Evolutionary conservation across 768 basidiomycete species (phyloP), one percentile per base, ranked within the genome.

Genomic region (Fistulinella prunicolor): DNA sequence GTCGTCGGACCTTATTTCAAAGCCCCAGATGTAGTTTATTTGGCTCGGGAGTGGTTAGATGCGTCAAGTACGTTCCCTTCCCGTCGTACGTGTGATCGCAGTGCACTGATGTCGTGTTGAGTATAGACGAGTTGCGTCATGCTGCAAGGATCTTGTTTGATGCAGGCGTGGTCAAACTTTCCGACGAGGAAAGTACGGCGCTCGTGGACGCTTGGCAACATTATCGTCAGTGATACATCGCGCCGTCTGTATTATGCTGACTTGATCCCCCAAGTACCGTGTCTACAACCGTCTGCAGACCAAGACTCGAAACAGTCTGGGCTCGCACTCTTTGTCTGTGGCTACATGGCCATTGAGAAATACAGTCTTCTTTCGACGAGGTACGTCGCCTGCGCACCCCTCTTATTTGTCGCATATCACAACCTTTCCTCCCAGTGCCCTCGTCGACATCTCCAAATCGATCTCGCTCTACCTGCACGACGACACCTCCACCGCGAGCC

Each of bases 401-500:
- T 23, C 13, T 37, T 9, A 38, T 5, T 21, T 9, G 5, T 6
- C 38, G 3, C 19, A 28, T 22, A 30, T 30, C 41, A 49, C 47
- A 41, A 10, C 23, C 36, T 39, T 4, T n/a, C n/a, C n/a, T 36
- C 6, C 1, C 55, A 95, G 93, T 47, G 76, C 83, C 1, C 75
- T 99, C 17, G 85, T 81, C 20, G 88, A 94, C 54, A 83, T 93
- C 43, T 84, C 94, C 1, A 86, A 85, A 59, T 95, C 93, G 0
- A 80, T 97, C 46, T 74, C 78, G 1, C 56, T 85, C 9, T 94
- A 86, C 58, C 74, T 99, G 12, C 78, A 90, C 45, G 85, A 90
- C 49, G 83, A 86, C 41, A 70, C 75, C 7, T 82, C 83, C 40
- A 70, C 75, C 6, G 82, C 83, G 0, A 73, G 73, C 1, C 80